These are phyloP conservation scores for Capillidium heterosporum DNA, from an alignment of 371 early-diverging fungal genomes.

Conservation along the genomic window DNA sequence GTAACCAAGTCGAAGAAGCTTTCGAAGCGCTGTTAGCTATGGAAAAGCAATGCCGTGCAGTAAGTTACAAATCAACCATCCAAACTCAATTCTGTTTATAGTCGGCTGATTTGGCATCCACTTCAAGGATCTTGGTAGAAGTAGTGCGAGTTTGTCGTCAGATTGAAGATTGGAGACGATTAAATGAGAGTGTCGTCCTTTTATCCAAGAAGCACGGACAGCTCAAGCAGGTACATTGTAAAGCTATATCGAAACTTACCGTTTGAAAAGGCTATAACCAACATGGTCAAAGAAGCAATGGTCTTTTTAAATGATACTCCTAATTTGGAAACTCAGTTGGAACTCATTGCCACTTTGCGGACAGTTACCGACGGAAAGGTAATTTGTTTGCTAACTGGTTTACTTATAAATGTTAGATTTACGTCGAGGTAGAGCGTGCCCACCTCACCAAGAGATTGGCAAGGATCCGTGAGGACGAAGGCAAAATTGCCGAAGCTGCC, in stretches of 20 bases:
- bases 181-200: slow-evolving; percentile 76
- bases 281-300: slow-evolving; percentile 92
- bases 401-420: slow-evolving; percentile 39
- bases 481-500: slow-evolving; percentile 75
- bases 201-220: slow-evolving; percentile 92
- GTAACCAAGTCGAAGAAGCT: slow-evolving; percentile 53
- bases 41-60: slow-evolving; percentile 83
- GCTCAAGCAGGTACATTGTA: slow-evolving; percentile 52
- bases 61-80: slow-evolving; percentile 15
- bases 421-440: slow-evolving; percentile 94
- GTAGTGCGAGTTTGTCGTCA: slow-evolving; percentile 57
- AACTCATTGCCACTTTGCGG: slow-evolving; percentile 82
- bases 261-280: slow-evolving; percentile 56
- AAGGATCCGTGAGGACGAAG: slow-evolving; percentile 79
- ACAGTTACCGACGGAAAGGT: slow-evolving; percentile 95
- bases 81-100: slow-evolving; percentile 11
- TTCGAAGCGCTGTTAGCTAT: slow-evolving; percentile 56
- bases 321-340: slow-evolving; percentile 61
- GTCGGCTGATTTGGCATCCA: slow-evolving; percentile 74
- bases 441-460: slow-evolving; percentile 72
- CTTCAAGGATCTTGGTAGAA: slow-evolving; percentile 64
- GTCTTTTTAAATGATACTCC: slow-evolving; percentile 66
- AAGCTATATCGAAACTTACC: background rate
- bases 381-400: background rate
- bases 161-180: slow-evolving; percentile 61